phyloP scores from a whole-genome alignment of 257 asterid genomes.

The Buddleja alternifolia region DNA sequence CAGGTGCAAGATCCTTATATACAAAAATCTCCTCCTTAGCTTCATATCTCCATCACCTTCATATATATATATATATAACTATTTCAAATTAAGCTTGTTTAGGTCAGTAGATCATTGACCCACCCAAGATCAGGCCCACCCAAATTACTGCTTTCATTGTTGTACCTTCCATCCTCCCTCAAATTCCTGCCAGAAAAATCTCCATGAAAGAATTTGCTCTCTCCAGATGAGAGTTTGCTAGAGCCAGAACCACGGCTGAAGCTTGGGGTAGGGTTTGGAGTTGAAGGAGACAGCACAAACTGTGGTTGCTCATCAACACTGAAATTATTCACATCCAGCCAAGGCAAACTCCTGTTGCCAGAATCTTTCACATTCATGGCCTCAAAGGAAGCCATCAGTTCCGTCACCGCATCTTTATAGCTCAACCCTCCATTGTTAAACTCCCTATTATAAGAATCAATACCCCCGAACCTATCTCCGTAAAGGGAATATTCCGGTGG shows the following conservation, averaged over 20 bases:
- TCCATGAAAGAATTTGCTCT: constrained; percentile 35
- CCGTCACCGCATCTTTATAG: constrained; percentile 56
- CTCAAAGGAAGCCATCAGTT: constrained; percentile 68
- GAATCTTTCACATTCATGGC: constrained; percentile 50
- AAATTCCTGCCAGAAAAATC: constrained; percentile 46
- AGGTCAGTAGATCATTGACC: constrained; percentile 95
- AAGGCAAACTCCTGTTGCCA: constrained; percentile 29
- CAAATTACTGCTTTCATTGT: constrained; percentile 32
- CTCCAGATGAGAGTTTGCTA: constrained; percentile 18
- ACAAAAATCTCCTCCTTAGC: constrained; percentile 31
- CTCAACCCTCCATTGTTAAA: constrained; percentile 30
- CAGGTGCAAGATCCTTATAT: constrained; percentile 25
- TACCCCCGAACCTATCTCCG: constrained; percentile 26
- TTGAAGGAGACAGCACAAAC: constrained; percentile 70
- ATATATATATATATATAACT: neutral
- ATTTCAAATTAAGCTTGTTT: neutral
- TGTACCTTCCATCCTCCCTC: constrained; percentile 49
- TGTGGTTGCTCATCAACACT: constrained; percentile 52
- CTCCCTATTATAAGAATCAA: constrained; percentile 32
- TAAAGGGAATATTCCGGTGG: constrained; percentile 24
- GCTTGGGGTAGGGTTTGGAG: constrained; percentile 29
- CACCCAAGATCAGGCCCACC: constrained; percentile 90
- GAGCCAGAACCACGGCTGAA: constrained; percentile 31
- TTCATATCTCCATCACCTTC: constrained; percentile 10
- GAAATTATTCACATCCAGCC: constrained; percentile 57